phyloP scores from a whole-genome alignment of 345 rosid species.

The Mercurialis annua region DNA sequence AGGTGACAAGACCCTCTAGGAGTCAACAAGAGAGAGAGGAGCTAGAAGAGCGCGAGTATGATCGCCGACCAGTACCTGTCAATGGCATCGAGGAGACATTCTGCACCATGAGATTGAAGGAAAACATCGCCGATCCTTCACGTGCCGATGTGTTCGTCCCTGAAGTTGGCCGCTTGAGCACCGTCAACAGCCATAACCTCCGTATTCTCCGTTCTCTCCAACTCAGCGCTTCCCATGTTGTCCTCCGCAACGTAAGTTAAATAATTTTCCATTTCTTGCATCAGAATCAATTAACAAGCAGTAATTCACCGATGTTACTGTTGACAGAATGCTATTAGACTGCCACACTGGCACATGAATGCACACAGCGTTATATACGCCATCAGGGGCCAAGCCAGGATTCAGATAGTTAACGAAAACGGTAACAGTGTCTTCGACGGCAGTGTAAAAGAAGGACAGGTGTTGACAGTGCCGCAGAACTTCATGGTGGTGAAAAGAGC shows the following conservation, averaged over 20 bases:
- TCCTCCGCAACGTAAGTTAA: slow-evolving; percentile 31
- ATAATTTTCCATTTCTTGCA: not conserved
- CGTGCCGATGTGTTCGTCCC: slow-evolving; percentile 58
- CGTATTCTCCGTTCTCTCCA: slow-evolving; percentile 50
- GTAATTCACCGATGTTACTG: too few relatives aligned
- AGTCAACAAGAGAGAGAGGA: slow-evolving; percentile 13
- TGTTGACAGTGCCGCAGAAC: slow-evolving; percentile 63
- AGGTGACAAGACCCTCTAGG: slow-evolving; percentile 25
- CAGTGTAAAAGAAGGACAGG: slow-evolving; percentile 47
- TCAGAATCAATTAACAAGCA: too few relatives aligned
- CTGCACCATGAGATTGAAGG: slow-evolving; percentile 56
- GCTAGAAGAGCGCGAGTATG: slow-evolving; percentile 7
- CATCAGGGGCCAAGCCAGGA: slow-evolving; percentile 44
- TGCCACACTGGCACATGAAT: slow-evolving; percentile 64
- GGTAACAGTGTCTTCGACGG: slow-evolving; percentile 57
- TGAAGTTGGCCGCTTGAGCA: slow-evolving; percentile 47
- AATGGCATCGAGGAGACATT: slow-evolving; percentile 78
- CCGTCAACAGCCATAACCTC: slow-evolving; percentile 55
- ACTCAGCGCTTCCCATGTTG: slow-evolving; percentile 57
- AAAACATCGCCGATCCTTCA: slow-evolving; percentile 62
- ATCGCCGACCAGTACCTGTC: slow-evolving; percentile 10
- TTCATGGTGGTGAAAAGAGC: slow-evolving; percentile 51
- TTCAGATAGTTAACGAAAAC: slow-evolving; percentile 56
- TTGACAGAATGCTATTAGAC: slow-evolving; percentile 51
- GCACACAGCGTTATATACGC: slow-evolving; percentile 62